Evolutionary conservation across 257 asterid genomes (phyloP), one percentile per base, ranked within the genome.

Genomic region (Primulina huaijiensis): DNA sequence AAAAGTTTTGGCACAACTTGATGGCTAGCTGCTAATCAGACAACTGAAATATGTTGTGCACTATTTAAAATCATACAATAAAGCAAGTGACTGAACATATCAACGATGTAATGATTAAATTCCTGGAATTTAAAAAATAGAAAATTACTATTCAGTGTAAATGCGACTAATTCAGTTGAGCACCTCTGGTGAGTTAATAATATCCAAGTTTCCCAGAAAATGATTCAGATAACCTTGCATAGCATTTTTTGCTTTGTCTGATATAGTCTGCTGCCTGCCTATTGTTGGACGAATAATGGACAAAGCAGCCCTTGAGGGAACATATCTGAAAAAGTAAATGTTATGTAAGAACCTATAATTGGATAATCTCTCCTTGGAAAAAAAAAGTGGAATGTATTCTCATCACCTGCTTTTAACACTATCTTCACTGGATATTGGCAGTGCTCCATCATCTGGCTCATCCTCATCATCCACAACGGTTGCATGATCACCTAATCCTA

Each of bases 211-310:
- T 72, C 97, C 97, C 82, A 90, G 82, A 83, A 92, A 92, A 78
- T 90, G 90, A 79, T 81, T 90, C 78, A 92, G 86, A 82, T 90
- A 92, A 71, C 90, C 92, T 86, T 92, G 98, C 97, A 92, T 90
- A 59, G 96, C 97, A 75, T 76, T 71, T 84, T 88, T 92, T 75
- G 94, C 98, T 74, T 78, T 89, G 31, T 87, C 96, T 53, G 92
- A 77, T 69, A 87, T 79, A 17, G 82, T 76, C 65, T 83, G 92
- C 74, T 84, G 96, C 79, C 76, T 83, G 81, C 98, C 87, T 68
- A 90, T 81, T 63, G 97, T 74, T 60, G 97, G 97, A 25, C 95
- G 94, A 88, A 92, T 89, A 76, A 92, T 79, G 40, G 97, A 75
- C 33, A 92, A 82, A 72, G 88, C 97, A 73, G 97, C 97, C 71